Evolutionary conservation across 108 stramenopile genomes (phyloP).

Genomic region (Fragilariopsis cylindrus): DNA sequence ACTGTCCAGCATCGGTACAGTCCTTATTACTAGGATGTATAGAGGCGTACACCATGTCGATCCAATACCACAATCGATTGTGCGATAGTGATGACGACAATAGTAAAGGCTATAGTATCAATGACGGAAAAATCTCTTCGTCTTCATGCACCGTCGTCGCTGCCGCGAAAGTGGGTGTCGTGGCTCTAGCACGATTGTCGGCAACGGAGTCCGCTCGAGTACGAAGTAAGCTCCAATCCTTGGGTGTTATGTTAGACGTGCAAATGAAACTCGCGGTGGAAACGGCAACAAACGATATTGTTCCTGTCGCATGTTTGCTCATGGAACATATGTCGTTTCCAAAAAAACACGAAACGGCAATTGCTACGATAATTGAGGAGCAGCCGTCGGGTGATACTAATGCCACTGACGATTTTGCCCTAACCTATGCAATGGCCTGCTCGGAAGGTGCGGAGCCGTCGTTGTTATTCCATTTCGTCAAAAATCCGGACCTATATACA

Average conservation of each 20-base stretch:
- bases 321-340: conserved; percentile 39
- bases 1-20: conserved; percentile 58
- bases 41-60: conserved; percentile 47
- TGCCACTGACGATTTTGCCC: too few relatives aligned
- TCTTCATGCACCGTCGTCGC: conserved; percentile 1
- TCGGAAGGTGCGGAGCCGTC: background rate
- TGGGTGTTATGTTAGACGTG: conserved; percentile 52
- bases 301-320: conserved; percentile 40
- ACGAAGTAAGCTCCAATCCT: conserved; percentile 39
- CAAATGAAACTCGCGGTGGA: conserved; percentile 47
- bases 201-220: conserved; percentile 49
- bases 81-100: conserved; percentile 15
- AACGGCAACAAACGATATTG: background rate
- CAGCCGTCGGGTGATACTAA: background rate
- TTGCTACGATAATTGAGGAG: background rate
- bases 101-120: conserved; percentile 17
- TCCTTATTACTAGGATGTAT: conserved; percentile 68
- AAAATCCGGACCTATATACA: conserved; percentile 1
- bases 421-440: background rate
- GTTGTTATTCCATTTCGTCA: background rate
- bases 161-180: conserved; percentile 33
- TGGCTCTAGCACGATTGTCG: conserved; percentile 55
- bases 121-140: background rate
- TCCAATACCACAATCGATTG: conserved; percentile 7
- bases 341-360: background rate